Conservation (phyloP, 306 rosid genomes). For the Pterocarpus macrocarpus region DNA sequence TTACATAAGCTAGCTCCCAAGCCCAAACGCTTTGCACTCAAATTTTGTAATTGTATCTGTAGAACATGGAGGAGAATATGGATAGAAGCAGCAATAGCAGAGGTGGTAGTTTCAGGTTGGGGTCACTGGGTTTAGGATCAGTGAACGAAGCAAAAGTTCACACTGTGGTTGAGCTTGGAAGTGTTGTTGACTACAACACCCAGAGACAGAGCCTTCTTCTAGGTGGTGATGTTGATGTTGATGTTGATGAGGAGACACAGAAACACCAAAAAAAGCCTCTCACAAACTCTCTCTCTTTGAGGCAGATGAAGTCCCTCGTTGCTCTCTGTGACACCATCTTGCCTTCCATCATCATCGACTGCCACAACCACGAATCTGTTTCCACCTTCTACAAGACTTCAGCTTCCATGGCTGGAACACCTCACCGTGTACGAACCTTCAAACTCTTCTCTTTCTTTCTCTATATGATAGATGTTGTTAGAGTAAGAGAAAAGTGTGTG, state of each 20-base stretch:
- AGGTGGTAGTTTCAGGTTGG: conserved; percentile 38
- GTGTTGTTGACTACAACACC: neutral
- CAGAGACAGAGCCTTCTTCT: conserved; percentile 39
- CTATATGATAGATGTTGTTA: too few species aligned
- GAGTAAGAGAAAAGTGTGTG: too few species aligned
- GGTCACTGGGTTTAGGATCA: neutral
- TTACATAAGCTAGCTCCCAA: too few species aligned
- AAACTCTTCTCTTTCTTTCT: too few species aligned
- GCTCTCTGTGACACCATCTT: conserved; percentile 75
- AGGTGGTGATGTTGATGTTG: neutral
- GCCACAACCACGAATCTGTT: conserved; percentile 24
- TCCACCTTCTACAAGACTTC: conserved; percentile 61
- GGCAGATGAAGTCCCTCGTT: conserved; percentile 70
- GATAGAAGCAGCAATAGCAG: conserved; percentile 37
- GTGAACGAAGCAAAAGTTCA: conserved; percentile 45
- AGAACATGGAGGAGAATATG: conserved; percentile 39
- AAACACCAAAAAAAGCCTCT: neutral
- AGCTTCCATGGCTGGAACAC: conserved; percentile 75
- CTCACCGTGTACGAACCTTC: conserved; percentile 58
- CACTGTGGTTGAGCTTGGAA: conserved; percentile 50
- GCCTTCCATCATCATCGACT: conserved; percentile 52
- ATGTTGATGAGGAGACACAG: neutral
- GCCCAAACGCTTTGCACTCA: too few species aligned
- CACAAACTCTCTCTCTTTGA: conserved; percentile 52
- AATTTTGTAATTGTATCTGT: too few species aligned